Conservation (phyloP, 805 yeast species). For the Barnettozyma pratensis region DNA sequence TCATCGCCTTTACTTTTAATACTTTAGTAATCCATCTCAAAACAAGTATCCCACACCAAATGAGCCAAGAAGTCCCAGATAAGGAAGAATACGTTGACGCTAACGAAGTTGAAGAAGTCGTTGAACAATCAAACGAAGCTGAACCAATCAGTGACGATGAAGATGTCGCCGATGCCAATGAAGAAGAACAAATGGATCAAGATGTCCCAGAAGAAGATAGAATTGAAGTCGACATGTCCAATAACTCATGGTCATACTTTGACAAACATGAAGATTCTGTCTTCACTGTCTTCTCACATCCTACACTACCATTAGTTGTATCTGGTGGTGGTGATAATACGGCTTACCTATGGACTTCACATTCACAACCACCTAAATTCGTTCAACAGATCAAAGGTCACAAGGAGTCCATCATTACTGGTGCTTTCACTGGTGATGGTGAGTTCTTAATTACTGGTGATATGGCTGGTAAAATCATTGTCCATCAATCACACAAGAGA, state of each 20-base stretch:
- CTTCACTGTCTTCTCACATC: conserved; percentile 78
- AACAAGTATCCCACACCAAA: background rate
- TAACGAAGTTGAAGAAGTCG: conserved; percentile 41
- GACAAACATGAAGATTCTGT: conserved; percentile 88
- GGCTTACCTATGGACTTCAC: conserved; percentile 90
- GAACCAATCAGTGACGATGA: conserved; percentile 29
- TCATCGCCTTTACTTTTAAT: background rate
- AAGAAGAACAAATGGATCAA: conserved; percentile 31
- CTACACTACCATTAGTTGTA: conserved; percentile 77
- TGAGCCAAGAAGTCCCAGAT: conserved; percentile 11
- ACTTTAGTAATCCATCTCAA: background rate
- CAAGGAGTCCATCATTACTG: conserved; percentile 81
- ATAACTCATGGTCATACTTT: conserved; percentile 85
- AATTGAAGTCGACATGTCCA: conserved; percentile 79
- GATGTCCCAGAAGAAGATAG: conserved; percentile 36
- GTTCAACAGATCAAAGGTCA: conserved; percentile 76
- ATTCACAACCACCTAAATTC: conserved; percentile 74
- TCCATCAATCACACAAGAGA: conserved; percentile 64
- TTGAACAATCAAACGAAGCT: conserved; percentile 23
- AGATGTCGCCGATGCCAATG: conserved; percentile 28
- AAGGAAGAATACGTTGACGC: conserved; percentile 33
- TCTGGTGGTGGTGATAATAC: conserved; percentile 94
- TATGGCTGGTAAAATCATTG: conserved; percentile 83
- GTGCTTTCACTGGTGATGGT: conserved; percentile 83
- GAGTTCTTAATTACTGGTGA: conserved; percentile 81